These are phyloP conservation scores for Ogataea neopini DNA, from an alignment of 805 yeast genomes.

Conservation along the genomic window DNA sequence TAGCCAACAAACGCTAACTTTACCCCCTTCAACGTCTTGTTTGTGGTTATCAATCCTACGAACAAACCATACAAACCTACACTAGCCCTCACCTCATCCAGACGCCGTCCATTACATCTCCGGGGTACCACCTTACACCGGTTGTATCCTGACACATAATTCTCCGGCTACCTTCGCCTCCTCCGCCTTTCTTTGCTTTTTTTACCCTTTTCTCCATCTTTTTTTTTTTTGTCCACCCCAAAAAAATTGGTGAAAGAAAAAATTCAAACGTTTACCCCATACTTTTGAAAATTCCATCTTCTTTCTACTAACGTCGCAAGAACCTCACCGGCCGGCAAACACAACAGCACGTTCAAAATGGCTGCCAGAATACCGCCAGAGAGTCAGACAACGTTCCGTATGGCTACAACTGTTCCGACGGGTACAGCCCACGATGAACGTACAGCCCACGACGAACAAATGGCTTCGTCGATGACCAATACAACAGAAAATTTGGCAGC, in stretches of 20 bases:
- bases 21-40: too few relatives aligned
- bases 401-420: constrained; percentile 26
- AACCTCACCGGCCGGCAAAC: constrained; percentile 5
- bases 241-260: constrained; percentile 7
- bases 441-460: neutral
- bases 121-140: neutral
- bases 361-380: constrained; percentile 31
- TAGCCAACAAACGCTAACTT: neutral
- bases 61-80: too few relatives aligned
- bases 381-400: constrained; percentile 31
- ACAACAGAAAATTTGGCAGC: too few relatives aligned
- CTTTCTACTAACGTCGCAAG: neutral
- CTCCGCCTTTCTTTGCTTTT: constrained; percentile 6
- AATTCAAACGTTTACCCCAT: constrained; percentile 9
- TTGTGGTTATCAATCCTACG: too few relatives aligned
- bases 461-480: too few relatives aligned
- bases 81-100: too few relatives aligned
- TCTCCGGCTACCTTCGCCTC: constrained; percentile 2
- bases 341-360: constrained; percentile 12
- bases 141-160: too few relatives aligned
- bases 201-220: constrained; percentile 5
- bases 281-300: neutral
- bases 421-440: neutral
- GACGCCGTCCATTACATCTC: neutral
- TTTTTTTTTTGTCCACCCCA: constrained; percentile 11